Evolutionary conservation across 2,329 filamentous ascomycete species (phyloP).

Genomic region (Xylariaceae sp.): DNA sequence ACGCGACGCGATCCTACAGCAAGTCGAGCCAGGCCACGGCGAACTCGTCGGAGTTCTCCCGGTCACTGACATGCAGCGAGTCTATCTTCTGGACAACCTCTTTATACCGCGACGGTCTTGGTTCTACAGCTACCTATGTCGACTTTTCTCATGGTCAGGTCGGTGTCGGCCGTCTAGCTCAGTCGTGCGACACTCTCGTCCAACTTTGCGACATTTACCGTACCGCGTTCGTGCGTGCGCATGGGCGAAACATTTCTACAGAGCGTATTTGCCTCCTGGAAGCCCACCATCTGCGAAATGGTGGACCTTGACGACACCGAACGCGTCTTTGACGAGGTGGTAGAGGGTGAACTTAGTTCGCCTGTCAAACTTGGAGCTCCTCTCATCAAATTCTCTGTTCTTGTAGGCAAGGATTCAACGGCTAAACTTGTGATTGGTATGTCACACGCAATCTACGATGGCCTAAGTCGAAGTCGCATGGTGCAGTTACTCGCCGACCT

Average conservation of each 20-base stretch:
- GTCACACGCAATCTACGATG: background rate
- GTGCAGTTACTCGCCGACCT: background rate
- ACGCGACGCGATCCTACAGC: background rate
- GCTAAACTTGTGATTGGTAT: background rate
- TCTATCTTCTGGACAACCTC: background rate
- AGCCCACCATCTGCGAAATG: background rate
- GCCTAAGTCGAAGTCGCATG: background rate
- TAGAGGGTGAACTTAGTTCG: background rate
- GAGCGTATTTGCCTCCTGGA: background rate
- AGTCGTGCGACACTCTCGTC: background rate
- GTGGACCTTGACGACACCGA: background rate
- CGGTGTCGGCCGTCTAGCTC: background rate
- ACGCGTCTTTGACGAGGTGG: background rate
- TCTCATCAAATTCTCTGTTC: background rate
- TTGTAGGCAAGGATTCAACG: background rate
- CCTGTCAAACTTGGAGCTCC: background rate
- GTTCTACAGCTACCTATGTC: background rate
- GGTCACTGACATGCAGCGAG: background rate
- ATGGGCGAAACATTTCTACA: background rate
- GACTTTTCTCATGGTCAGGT: background rate
- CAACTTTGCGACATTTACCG: background rate
- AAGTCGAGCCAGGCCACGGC: background rate
- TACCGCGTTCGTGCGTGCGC: background rate
- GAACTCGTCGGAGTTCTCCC: background rate
- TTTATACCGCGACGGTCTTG: background rate